phyloP scores from a whole-genome alignment of 2,329 filamentous ascomycete species.

The Bisporella sp. region DNA sequence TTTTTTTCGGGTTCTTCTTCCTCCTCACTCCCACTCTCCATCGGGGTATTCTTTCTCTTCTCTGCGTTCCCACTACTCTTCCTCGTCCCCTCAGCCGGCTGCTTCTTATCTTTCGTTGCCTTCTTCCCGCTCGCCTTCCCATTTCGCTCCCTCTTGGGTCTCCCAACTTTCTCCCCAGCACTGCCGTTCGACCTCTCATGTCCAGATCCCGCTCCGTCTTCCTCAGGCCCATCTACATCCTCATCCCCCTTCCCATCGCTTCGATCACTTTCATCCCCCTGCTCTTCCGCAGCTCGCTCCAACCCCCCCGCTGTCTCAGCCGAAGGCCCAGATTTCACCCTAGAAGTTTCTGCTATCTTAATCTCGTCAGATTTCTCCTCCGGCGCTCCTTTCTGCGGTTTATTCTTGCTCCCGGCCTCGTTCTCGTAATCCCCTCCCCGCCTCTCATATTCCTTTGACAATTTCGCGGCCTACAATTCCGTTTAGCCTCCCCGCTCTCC shows the following conservation, averaged over 20 bases:
- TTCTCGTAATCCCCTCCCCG: conserved; percentile 33
- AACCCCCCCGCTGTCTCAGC: too few relatives aligned
- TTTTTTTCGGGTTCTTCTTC: too few relatives aligned
- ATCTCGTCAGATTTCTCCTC: conserved; percentile 25
- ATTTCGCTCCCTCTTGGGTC: conserved; percentile 17
- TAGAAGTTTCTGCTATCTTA: too few relatives aligned
- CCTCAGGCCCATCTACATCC: conserved; percentile 10
- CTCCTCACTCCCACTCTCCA: too few relatives aligned
- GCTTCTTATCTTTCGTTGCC: conserved; percentile 11
- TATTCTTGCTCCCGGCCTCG: conserved; percentile 34
- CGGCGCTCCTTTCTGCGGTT: conserved; percentile 35
- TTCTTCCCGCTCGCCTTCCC: conserved; percentile 13
- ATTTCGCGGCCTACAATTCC: conserved; percentile 29
- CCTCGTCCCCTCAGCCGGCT: too few relatives aligned
- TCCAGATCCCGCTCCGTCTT: conserved; percentile 14
- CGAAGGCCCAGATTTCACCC: too few relatives aligned
- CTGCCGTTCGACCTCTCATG: conserved; percentile 8
- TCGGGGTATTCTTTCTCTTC: too few relatives aligned
- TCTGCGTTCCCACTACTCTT: too few relatives aligned
- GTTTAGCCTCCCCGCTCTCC: not conserved
- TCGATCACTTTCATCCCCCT: too few relatives aligned
- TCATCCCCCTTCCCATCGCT: conserved; percentile 10
- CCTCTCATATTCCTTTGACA: conserved; percentile 36
- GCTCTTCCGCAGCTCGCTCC: too few relatives aligned
- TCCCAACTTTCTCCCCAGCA: conserved; percentile 2